A percentile compares a stretch with the other conserved stretches of the same genome.
Evolutionary conservation across 2,329 filamentous ascomycete species (phyloP).

Genomic region (Xylariales sp.): DNA sequence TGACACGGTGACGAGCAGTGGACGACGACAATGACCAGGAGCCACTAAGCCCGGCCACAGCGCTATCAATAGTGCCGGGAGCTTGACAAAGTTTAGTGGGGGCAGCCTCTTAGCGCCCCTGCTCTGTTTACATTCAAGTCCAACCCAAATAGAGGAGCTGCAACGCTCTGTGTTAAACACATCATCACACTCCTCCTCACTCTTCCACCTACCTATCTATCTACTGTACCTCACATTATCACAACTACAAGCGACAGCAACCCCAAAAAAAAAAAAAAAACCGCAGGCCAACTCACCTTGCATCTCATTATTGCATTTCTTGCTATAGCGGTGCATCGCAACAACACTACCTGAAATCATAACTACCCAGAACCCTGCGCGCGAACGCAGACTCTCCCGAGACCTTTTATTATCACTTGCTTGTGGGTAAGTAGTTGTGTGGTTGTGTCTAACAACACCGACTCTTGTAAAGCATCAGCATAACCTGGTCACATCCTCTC

Average conservation of each 20-base stretch:
- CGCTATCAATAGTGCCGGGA: conserved; percentile 37
- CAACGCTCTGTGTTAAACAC: conserved; percentile 25
- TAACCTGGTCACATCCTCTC: conserved; percentile 15
- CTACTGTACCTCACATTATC: conserved; percentile 5
- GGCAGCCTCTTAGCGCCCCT: conserved; percentile 32
- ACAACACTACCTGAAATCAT: conserved; percentile 8
- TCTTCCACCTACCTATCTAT: conserved; percentile 21
- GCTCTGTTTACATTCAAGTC: conserved; percentile 41
- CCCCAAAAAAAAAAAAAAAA: not conserved
- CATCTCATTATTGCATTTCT: conserved; percentile 26
- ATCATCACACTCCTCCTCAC: conserved; percentile 23
- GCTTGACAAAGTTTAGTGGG: conserved; percentile 33
- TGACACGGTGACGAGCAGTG: conserved; percentile 32
- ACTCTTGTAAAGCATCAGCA: conserved; percentile 7
- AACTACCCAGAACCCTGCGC: conserved; percentile 21
- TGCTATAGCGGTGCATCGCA: conserved; percentile 25
- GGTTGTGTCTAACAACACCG: conserved; percentile 9
- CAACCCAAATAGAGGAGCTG: conserved; percentile 42
- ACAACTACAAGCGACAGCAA: conserved; percentile 18
- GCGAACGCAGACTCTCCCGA: conserved; percentile 10
- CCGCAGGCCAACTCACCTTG: conserved; percentile 2
- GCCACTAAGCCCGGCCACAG: not conserved
- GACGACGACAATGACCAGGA: conserved; percentile 24
- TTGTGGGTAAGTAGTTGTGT: conserved; percentile 5
- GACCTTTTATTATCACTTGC: conserved; percentile 26